Base-by-base conservation (phyloP, 2,329 filamentous ascomycete genomes). In the Beauveria australis region DNA sequence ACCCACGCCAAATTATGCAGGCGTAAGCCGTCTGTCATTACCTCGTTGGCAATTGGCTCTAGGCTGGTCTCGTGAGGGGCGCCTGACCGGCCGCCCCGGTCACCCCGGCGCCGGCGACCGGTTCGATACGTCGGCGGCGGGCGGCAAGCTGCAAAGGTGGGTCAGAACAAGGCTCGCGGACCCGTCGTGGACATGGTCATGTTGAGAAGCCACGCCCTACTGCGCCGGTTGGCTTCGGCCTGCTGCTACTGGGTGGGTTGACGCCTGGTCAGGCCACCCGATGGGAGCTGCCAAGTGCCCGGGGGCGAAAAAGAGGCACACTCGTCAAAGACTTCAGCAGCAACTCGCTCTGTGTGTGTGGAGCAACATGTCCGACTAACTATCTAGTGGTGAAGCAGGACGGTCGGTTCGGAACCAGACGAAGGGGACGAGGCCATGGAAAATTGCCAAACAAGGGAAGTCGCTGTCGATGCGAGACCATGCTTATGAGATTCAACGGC, bases 141-240 rank as follows among this genome's bases (percentile, higher is more conserved):
- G 54, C 30, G 12, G 26, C 18, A n/a, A 47, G 16, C 19, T 22
- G 28, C 28, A 40, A 49, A 33, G 22, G 54, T 40, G 44, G 46
- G 41, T 12, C 52, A 33, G 53, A 12, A 19, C n/a, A 56, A 48
- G 43, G 30, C 47, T 48, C 37, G 47, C 56, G 56, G 56, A 48
- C 46, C 56, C 54, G 46, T 48, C 54, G 33, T 57, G 54, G n/a
- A 52, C 56, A 51, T 59, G 47, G n/a, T 52, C 47, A 46, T 52
- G 47, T 53, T 40, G n/a, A 24, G 26, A 22, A 33, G 8, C 48
- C 48, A 46, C 56, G 56, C 56, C 56, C 56, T 59, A 52, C 48
- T 28, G 56, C 56, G 56, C 56, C 56, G 56, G 56, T 46, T 59
- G 56, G 47, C 47, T 24, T 52, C 56, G 56, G 56, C 47, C 22